Base-by-base conservation (phyloP, 139 green algal genomes). In the Yamagishiella unicocca region DNA sequence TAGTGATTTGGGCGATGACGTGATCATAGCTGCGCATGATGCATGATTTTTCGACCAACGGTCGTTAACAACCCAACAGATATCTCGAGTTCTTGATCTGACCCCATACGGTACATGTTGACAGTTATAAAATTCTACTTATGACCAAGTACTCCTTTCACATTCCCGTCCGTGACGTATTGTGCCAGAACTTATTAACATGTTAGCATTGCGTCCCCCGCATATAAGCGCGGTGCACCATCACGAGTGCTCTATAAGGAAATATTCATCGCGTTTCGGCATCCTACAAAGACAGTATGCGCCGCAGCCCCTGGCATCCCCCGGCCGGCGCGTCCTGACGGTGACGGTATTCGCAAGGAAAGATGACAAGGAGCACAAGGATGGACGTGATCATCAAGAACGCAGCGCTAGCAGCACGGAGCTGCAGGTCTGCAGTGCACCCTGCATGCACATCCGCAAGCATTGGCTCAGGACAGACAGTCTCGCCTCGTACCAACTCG, bases 331-430 rank as follows among this genome's bases (percentile, higher is more conserved):
- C 19, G 38, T 12, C 22, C 37, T 78, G 43, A 62, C 29, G 6
- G 72, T 82, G 19, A 50, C 50, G 12, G 45, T 82, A 8, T 68
- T 82, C 12, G 46, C 74, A 35, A 82, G 68, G 35, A 82, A 82
- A 22, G 74, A 68, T 14, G n/a, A 82, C 50, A 67, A 67, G 14
- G 73, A 82, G 12, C 10, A 67, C 2, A 43, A 68, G 37, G 46
- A 31, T 19, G 1, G 2, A 33, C 6, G 46, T 45, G 33, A 64
- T 38, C 4, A 37, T 45, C 43, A 38, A 53, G 24, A 45, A 4
- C 66, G 66, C 40, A 67, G 27, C 50, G 50, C 50, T 58, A 58
- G 50, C 61, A 68, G 61, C 25, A n/a, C n/a, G 8, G 73, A 81
- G 73, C 73, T 81, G 12, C 73, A 81, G 73, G 73, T 81, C 42